Percentiles rank a stretch among this genome's conserved stretches.
phyloP scores from a whole-genome alignment of 306 rosid genomes.

The Gleditsia sinensis region DNA sequence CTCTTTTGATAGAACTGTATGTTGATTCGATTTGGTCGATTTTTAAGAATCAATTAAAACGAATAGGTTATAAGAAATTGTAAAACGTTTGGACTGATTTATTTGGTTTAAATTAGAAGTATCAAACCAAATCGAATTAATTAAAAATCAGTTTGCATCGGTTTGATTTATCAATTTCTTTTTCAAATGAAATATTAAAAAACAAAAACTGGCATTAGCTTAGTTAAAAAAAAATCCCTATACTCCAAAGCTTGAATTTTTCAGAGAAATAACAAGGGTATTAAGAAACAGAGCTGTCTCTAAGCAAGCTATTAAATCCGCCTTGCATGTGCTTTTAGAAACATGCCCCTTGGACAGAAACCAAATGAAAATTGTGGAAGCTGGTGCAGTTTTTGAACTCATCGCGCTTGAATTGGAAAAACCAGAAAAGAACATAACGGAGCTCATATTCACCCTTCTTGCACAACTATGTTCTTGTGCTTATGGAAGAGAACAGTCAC shows the following conservation, averaged over 20 bases:
- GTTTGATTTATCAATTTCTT: too few relatives aligned
- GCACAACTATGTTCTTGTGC: conserved; percentile 60
- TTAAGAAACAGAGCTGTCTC: conserved; percentile 38
- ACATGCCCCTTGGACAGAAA: conserved; percentile 56
- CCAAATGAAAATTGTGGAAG: conserved; percentile 55
- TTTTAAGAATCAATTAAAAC: too few relatives aligned
- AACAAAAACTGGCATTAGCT: too few relatives aligned
- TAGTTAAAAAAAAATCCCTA: too few relatives aligned
- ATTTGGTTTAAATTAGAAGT: too few relatives aligned
- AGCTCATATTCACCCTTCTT: conserved; percentile 57
- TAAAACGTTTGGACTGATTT: too few relatives aligned
- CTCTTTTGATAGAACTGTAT: too few relatives aligned
- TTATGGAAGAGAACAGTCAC: conserved; percentile 69
- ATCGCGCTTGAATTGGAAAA: conserved; percentile 61
- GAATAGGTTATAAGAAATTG: too few relatives aligned
- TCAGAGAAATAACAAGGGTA: conserved; percentile 44
- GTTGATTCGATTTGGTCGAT: too few relatives aligned
- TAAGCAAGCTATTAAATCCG: conserved; percentile 48
- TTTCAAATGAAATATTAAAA: too few relatives aligned
- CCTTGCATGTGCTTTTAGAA: conserved; percentile 44
- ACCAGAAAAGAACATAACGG: conserved; percentile 51
- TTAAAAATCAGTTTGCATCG: too few relatives aligned
- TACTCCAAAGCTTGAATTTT: conserved; percentile 53
- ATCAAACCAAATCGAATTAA: too few relatives aligned
- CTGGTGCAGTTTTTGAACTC: conserved; percentile 53